phyloP scores from a whole-genome alignment of 2,329 filamentous ascomycete genomes.

The Aspergillus sp. region DNA sequence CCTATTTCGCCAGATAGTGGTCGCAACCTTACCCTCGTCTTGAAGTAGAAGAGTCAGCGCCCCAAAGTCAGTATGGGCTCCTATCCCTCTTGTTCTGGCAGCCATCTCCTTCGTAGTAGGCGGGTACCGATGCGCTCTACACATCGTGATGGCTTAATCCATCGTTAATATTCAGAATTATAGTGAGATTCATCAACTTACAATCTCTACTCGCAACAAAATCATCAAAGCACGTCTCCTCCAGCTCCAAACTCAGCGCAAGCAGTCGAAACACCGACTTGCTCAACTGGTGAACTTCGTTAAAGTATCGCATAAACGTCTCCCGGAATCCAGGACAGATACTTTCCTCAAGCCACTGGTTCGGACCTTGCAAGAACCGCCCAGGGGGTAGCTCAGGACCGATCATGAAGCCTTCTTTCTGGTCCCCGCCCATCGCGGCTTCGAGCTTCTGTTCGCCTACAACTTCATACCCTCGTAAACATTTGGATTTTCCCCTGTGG shows the following conservation, averaged over 20 bases:
- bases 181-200: not conserved
- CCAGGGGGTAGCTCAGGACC: not conserved
- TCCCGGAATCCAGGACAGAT: not conserved
- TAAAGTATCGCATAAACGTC: not conserved
- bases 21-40: not conserved
- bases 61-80: constrained; percentile 2
- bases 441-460: constrained; percentile 4
- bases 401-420: constrained; percentile 8
- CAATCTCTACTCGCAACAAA: not conserved
- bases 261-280: constrained; percentile 2
- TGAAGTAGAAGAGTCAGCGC: constrained; percentile 1
- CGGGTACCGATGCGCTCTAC: not conserved
- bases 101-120: not conserved
- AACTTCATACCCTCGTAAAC: not conserved
- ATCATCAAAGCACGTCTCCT: constrained; percentile 1
- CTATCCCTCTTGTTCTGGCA: not conserved
- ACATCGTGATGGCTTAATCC: not conserved
- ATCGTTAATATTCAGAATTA: not conserved
- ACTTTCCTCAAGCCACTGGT: constrained; percentile 3
- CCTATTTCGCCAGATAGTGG: not conserved
- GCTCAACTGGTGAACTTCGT: not conserved
- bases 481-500: not conserved
- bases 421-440: not conserved
- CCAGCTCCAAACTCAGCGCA: not conserved
- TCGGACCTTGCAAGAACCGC: constrained; percentile 1